Percentiles rank a stretch among this genome's conserved stretches.
Evolutionary conservation across 306 rosid species (phyloP).

Genomic region (Malus orientalis): DNA sequence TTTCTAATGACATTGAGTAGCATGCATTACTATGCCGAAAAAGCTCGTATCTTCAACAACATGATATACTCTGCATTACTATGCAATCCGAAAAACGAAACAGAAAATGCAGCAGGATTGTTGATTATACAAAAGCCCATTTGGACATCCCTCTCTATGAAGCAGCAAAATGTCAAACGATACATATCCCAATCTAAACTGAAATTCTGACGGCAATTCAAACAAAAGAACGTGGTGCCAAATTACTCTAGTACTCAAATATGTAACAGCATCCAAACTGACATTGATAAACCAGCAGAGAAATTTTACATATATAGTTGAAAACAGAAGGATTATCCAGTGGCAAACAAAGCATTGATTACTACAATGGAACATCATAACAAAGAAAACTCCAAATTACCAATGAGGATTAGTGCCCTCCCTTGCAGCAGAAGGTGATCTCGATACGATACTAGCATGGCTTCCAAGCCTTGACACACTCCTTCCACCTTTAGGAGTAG

Average conservation of each 20-base stretch:
- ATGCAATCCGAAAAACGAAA: neutral
- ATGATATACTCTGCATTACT: too few species aligned
- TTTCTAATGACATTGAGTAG: too few species aligned
- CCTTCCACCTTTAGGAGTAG: constrained; percentile 75
- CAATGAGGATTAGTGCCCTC: constrained; percentile 79
- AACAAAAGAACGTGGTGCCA: neutral
- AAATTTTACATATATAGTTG: neutral
- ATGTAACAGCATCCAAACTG: neutral
- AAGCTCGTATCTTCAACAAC: too few species aligned
- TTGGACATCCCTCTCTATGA: neutral
- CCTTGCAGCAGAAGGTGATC: constrained; percentile 82
- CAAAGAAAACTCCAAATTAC: constrained; percentile 35
- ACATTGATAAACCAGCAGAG: neutral
- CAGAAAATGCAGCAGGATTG: neutral
- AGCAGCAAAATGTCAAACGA: neutral
- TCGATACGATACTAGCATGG: constrained; percentile 55
- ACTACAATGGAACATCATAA: neutral
- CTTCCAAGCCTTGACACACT: constrained; percentile 72
- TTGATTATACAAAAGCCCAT: too few species aligned
- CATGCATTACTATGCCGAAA: too few species aligned
- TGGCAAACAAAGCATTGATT: constrained; percentile 5
- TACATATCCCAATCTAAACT: neutral
- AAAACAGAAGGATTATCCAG: neutral
- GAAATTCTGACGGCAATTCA: neutral
- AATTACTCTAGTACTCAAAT: too few species aligned